These are phyloP conservation scores for Eragrostis curvula DNA, from an alignment of 176 grass and related monocot genomes.

Conservation along the genomic window DNA sequence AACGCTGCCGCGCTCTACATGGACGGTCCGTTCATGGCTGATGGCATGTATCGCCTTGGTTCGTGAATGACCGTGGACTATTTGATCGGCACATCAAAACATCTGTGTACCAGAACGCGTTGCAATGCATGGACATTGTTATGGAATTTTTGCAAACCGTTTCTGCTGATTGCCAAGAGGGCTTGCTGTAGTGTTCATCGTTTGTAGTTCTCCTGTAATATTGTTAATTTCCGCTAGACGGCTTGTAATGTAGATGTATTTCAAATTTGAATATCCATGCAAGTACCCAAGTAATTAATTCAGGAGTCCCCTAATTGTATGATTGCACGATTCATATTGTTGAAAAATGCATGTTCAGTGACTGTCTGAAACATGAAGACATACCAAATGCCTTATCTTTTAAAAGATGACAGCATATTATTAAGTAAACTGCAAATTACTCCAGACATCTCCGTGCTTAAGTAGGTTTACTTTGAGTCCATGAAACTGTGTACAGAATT, in stretches of 20 bases:
- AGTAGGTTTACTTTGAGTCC: not conserved
- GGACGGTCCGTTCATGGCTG: constrained; percentile 64
- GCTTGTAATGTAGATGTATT: constrained; percentile 50
- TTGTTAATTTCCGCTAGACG: constrained; percentile 35
- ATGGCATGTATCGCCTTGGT: constrained; percentile 65
- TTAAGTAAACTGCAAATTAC: constrained; percentile 1
- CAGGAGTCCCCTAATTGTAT: constrained; percentile 27
- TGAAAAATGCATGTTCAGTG: constrained; percentile 22
- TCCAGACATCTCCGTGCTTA: not conserved
- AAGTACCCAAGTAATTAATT: constrained; percentile 30
- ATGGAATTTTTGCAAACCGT: constrained; percentile 47
- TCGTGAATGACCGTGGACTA: constrained; percentile 23
- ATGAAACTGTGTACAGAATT: not conserved
- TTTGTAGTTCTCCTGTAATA: constrained; percentile 58
- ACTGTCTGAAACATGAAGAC: constrained; percentile 24
- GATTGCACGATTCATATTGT: constrained; percentile 38
- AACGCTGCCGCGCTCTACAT: constrained; percentile 53
- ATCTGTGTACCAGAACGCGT: constrained; percentile 32
- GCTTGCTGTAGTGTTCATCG: constrained; percentile 37
- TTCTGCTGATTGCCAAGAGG: constrained; percentile 28
- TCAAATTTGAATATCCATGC: constrained; percentile 18
- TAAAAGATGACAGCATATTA: not conserved
- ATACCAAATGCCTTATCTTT: not conserved
- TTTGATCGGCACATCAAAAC: not conserved
- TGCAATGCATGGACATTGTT: constrained; percentile 49